A percentile compares a stretch with the other conserved stretches of the same genome.
phyloP scores from a whole-genome alignment of 495 filamentous ascomycete species.

The Annulohypoxylon stygium region DNA sequence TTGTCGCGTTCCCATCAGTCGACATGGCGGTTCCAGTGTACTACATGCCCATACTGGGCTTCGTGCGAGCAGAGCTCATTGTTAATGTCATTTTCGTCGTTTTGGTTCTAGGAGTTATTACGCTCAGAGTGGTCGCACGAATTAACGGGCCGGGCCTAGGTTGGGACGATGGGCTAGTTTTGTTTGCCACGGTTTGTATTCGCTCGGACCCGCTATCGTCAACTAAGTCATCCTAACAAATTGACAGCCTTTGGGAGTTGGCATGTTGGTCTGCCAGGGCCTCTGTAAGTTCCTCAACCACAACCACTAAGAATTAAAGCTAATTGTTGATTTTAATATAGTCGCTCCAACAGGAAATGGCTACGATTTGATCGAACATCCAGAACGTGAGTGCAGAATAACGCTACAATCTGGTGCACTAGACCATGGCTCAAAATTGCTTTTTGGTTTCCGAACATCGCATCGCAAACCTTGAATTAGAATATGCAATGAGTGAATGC shows the following conservation, averaged over 20 bases:
- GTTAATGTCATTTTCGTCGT: constrained; percentile 32
- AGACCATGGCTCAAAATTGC: neutral
- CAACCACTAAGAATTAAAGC: neutral
- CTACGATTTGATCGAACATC: constrained; percentile 18
- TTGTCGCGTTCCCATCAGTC: constrained; percentile 7
- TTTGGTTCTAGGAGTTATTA: constrained; percentile 18
- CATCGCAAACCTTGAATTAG: neutral
- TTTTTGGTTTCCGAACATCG: neutral
- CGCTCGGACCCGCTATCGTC: neutral
- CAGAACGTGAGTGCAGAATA: constrained; percentile 10
- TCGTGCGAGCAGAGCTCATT: constrained; percentile 24
- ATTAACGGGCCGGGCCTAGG: constrained; percentile 31
- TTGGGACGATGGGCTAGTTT: constrained; percentile 26
- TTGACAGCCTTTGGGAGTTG: constrained; percentile 30
- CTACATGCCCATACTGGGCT: constrained; percentile 23
- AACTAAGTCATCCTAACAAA: neutral
- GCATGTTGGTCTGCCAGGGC: constrained; percentile 34
- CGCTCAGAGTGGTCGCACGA: constrained; percentile 28
- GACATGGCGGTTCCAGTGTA: constrained; percentile 24
- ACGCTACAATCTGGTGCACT: neutral
- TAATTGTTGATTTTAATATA: neutral
- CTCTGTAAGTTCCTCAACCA: constrained; percentile 26
- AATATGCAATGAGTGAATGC: neutral
- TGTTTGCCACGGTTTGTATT: constrained; percentile 29
- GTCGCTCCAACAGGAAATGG: constrained; percentile 38